These are phyloP conservation scores for Aristolochia californica DNA, from an alignment of 164 flowering plant species.

Conservation along the genomic window DNA sequence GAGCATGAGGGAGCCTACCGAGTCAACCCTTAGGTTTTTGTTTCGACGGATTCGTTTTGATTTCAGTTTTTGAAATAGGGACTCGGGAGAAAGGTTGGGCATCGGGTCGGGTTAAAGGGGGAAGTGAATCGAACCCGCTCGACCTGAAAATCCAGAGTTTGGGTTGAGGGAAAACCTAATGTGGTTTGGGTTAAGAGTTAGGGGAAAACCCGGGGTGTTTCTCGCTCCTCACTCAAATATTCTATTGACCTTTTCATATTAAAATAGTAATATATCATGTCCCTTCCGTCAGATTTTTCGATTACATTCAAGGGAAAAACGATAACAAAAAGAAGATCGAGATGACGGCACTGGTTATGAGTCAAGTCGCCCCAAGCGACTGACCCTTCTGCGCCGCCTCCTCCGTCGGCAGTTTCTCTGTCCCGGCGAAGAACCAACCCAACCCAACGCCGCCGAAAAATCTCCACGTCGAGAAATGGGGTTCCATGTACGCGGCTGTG, in stretches of 20 bases:
- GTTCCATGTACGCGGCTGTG: slow-evolving; percentile 44
- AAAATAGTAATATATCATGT: no score
- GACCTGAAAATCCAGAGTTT: no score
- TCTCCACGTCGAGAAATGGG: slow-evolving; percentile 64
- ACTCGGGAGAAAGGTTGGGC: slow-evolving; percentile 68
- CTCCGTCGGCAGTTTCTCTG: slow-evolving; percentile 67
- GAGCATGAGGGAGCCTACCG: no score
- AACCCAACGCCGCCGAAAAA: slow-evolving; percentile 66
- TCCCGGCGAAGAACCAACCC: slow-evolving; percentile 63
- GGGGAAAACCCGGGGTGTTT: no score
- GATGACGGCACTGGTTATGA: slow-evolving; percentile 88
- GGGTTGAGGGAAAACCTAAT: no score
- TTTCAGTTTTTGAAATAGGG: slow-evolving; percentile 27
- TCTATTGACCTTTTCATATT: no score
- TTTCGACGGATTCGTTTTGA: no score
- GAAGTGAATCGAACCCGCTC: no score
- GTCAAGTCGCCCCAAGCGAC: slow-evolving; percentile 63
- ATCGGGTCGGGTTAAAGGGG: neutral
- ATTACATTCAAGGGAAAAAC: slow-evolving; percentile 88
- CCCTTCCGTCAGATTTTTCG: slow-evolving; percentile 73
- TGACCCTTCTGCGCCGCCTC: slow-evolving; percentile 80
- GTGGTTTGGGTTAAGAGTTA: no score
- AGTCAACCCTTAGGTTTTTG: no score
- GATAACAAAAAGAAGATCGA: slow-evolving; percentile 43
- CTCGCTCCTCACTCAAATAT: no score